Base-by-base conservation (phyloP, 257 asterid genomes). In the Fraxinus anomala region DNA sequence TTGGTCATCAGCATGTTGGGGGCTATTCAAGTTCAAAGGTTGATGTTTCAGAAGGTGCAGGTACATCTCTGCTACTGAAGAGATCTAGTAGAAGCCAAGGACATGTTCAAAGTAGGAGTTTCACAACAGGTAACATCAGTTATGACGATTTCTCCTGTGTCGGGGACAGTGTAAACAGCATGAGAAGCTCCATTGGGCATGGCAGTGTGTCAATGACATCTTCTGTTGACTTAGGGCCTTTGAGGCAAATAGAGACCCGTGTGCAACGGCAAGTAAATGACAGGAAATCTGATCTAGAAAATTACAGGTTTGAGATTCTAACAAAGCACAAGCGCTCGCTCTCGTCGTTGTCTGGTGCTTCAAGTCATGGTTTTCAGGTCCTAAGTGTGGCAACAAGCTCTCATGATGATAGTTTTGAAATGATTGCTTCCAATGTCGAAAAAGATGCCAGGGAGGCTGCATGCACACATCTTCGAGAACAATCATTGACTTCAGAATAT, bases 191-290 rank as follows among this genome's bases (percentile, higher is more conserved):
- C 74, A 76, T 87, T 73, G 94, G 92, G 74, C 87, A 86, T 75
- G 91, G 92, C 59, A 89, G 89, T 85, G 88, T 88, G 68, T 93
- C 97, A 7, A 84, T 90, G 7, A 92, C 97, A 49, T 93, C 99
- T 73, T 96, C 98, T 73, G 75, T 86, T 80, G 99, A 96, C 86
- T 82, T 93, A 80, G 94, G 94, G 31, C 87, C 92, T 51, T 82
- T 85, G 54, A 91, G 84, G 73, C 94, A 87, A 74, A 70, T 74
- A 14, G 97, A 92, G 81, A 39, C 82, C 28, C 89, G 89, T 16
- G 49, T 83, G 65, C 96, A 84, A 73, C 87, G 92, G 80, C 97
- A 89, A 84, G 37, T 79, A 75, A 90, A 96, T 88, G 91, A 96
- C 78, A 82, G 83, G 68, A 96, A 87, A 77, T 83, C 89, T 47